phyloP scores from a whole-genome alignment of 1,139 yeast species.

The Hyphopichia fennica region DNA sequence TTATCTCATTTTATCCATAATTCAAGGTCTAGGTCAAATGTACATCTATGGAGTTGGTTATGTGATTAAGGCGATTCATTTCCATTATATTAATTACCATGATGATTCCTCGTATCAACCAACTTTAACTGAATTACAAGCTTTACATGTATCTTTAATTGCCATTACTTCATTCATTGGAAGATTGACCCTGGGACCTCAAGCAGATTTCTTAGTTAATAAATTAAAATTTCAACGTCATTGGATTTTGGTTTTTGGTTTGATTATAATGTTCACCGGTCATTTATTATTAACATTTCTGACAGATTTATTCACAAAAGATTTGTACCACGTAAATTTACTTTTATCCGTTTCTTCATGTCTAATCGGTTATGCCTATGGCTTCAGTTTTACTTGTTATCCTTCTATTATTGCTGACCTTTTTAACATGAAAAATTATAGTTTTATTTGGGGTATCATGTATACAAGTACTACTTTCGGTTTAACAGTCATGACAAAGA shows the following conservation, averaged over 20 bases:
- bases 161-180: slow-evolving; percentile 71
- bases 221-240: slow-evolving; percentile 56
- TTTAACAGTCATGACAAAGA: slow-evolving; percentile 35
- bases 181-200: slow-evolving; percentile 64
- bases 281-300: slow-evolving; percentile 39
- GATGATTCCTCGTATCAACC: slow-evolving; percentile 10
- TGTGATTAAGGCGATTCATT: slow-evolving; percentile 54
- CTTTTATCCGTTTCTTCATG: slow-evolving; percentile 51
- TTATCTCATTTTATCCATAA: slow-evolving; percentile 55
- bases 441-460: slow-evolving; percentile 79
- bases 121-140: slow-evolving; percentile 49
- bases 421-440: slow-evolving; percentile 70
- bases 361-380: slow-evolving; percentile 74
- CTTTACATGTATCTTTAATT: slow-evolving; percentile 69
- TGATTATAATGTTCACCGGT: slow-evolving; percentile 37
- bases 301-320: slow-evolving; percentile 25
- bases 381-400: slow-evolving; percentile 74
- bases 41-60: slow-evolving; percentile 76
- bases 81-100: slow-evolving; percentile 23
- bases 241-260: slow-evolving; percentile 64
- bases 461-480: slow-evolving; percentile 55
- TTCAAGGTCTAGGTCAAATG: slow-evolving; percentile 77
- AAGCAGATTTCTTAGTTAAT: slow-evolving; percentile 60
- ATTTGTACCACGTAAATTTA: slow-evolving; percentile 28
- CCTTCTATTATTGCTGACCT: slow-evolving; percentile 79